Evolutionary conservation across 2,329 filamentous ascomycete species (phyloP).

Genomic region (Xylariaceae sp.): DNA sequence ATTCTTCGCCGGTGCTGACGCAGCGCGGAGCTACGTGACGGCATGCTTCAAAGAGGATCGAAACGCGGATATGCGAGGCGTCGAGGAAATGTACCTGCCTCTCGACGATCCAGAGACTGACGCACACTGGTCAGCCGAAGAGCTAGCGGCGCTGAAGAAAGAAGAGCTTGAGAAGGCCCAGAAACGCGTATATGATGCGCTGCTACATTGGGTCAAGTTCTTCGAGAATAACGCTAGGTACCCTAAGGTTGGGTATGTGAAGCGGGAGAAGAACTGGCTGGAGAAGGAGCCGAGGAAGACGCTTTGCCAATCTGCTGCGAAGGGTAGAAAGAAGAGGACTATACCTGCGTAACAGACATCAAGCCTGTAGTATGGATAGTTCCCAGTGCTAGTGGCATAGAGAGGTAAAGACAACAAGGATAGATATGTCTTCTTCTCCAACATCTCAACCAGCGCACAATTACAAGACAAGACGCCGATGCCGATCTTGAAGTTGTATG

Average conservation of each 20-base stretch:
- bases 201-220: constrained; percentile 80
- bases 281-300: constrained; percentile 57
- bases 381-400: too few species aligned
- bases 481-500: too few species aligned
- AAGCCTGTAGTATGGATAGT: neutral
- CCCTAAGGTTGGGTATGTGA: constrained; percentile 71
- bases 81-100: constrained; percentile 79
- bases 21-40: constrained; percentile 83
- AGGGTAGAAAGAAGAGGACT: constrained; percentile 51
- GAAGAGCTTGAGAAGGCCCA: constrained; percentile 63
- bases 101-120: constrained; percentile 62
- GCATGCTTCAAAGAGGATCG: constrained; percentile 87
- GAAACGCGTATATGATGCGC: constrained; percentile 59
- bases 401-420: too few species aligned
- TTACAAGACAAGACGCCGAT: too few species aligned
- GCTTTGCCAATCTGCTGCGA: constrained; percentile 68
- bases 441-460: too few species aligned
- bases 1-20: constrained; percentile 83
- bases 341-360: constrained; percentile 47
- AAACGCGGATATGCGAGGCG: constrained; percentile 78
- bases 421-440: too few species aligned
- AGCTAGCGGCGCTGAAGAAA: constrained; percentile 51
- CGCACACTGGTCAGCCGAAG: constrained; percentile 48
- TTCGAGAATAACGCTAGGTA: constrained; percentile 80
- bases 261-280: constrained; percentile 57